Percentiles rank a stretch among this genome's conserved stretches.
These are phyloP conservation scores for Populus tomentosa DNA, from an alignment of 441 rosid genomes.

Conservation along the genomic window DNA sequence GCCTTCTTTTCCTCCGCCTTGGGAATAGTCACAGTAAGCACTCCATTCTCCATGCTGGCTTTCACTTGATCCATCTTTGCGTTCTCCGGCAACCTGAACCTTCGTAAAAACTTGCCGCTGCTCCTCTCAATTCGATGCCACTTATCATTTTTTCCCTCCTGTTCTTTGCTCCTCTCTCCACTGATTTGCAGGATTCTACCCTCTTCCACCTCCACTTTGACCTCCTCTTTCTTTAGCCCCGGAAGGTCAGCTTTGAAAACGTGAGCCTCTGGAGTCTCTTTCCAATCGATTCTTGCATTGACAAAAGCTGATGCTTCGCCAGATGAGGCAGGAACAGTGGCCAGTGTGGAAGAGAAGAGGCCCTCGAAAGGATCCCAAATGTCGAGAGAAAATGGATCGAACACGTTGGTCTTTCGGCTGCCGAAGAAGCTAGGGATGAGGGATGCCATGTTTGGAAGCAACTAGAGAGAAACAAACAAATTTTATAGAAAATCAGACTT, in stretches of 20 bases:
- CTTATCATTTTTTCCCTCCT: constrained; percentile 41
- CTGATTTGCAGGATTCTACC: constrained; percentile 43
- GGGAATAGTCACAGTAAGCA: constrained; percentile 41
- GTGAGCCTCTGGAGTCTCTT: constrained; percentile 45
- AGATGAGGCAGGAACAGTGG: not conserved
- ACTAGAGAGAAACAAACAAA: not conserved
- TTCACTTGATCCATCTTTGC: constrained; percentile 40
- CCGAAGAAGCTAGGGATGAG: constrained; percentile 40
- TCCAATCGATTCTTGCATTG: constrained; percentile 37
- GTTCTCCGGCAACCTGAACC: constrained; percentile 46
- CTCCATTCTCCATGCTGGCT: constrained; percentile 44
- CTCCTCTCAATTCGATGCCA: constrained; percentile 49
- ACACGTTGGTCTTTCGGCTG: constrained; percentile 25
- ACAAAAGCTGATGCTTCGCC: constrained; percentile 15
- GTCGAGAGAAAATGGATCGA: constrained; percentile 24
- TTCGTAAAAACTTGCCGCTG: constrained; percentile 38
- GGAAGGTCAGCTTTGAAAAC: constrained; percentile 40
- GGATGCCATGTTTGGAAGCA: not conserved
- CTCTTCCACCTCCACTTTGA: constrained; percentile 43
- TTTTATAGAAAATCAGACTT: not conserved
- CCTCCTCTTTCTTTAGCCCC: constrained; percentile 23
- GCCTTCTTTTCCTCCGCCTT: constrained; percentile 37
- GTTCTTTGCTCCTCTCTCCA: constrained; percentile 45
- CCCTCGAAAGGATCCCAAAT: constrained; percentile 24
- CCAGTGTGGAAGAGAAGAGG: not conserved